Evolutionary conservation across 768 basidiomycete species (phyloP), one percentile per base, ranked within the genome.

Genomic region (Tulasnella sp.): DNA sequence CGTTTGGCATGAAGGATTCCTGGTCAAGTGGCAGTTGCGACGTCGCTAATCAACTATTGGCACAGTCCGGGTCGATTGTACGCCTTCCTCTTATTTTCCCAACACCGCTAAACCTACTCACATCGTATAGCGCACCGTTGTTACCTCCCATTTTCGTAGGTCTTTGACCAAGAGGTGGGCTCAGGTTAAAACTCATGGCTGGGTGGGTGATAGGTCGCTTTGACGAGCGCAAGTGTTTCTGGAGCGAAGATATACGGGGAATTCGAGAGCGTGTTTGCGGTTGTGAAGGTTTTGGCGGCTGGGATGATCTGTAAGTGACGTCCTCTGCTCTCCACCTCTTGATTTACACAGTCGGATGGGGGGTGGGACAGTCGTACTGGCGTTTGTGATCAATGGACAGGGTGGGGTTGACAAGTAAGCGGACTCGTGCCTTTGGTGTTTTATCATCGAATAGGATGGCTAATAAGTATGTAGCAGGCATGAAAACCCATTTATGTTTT

Each of bases 1-100:
- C n/a, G n/a, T n/a, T n/a, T n/a, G n/a, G n/a, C n/a, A n/a, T n/a
- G n/a, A n/a, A 43, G 41, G 9, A 57, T 57, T 14, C 42, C 41
- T 15, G 19, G 17, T 2, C 55, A 57, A 9, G 48, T 57, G 21
- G 29, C 55, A 12, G 55, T 43, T 14, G 55, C 55, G 9, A 46
- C 31, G 1, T 15, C 55, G 1, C 41, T 57, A 25, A 48, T 57
- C 31, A 42, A 45, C 14, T 57, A 57, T 48, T 57, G 40, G 40
- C 11, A 46, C 29, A 40, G 21, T 9, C 31, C 17, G 8, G 14
- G 4, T 19, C 17, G 15, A n/a, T n/a, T 56, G 40, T 56, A 19
- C 43, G 42, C 34, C 3, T 17, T n/a, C 23, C 3, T 11, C 5
- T 17, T 6, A 49, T 15, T 31, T 31, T 12, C 5, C 36, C 14